Evolutionary conservation across 202 grass and related monocot species (phyloP).

Genomic region (Panicum virgatum): DNA sequence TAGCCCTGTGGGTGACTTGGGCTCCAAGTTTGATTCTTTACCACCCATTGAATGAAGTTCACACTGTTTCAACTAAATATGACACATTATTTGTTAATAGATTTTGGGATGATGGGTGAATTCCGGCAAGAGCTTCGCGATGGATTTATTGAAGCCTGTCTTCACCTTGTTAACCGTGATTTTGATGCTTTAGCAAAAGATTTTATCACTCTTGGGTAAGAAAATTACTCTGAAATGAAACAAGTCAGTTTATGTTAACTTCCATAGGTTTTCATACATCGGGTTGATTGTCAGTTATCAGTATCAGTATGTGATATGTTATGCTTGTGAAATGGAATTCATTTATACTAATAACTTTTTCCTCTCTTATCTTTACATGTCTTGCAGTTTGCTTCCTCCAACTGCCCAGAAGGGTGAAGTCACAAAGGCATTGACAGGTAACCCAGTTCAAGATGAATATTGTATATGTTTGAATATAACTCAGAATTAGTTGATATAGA

Average conservation of each 20-base stretch:
- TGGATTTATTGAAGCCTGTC: conserved; percentile 97
- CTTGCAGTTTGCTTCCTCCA: conserved; percentile 87
- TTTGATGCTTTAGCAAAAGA: conserved; percentile 99
- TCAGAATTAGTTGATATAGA: conserved; percentile 12
- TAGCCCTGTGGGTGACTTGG: conserved; percentile 23
- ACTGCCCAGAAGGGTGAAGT: conserved; percentile 94
- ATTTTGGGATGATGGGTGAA: conserved; percentile 99
- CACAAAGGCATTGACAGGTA: conserved; percentile 96
- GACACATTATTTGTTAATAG: conserved; percentile 50
- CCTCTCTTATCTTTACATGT: conserved; percentile 22
- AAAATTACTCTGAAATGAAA: conserved; percentile 10
- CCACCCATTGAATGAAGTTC: conserved; percentile 10
- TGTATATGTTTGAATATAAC: conserved; percentile 18
- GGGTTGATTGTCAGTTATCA: conserved; percentile 7
- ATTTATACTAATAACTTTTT: not conserved
- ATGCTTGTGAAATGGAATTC: conserved; percentile 13
- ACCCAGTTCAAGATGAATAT: conserved; percentile 24
- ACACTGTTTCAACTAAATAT: conserved; percentile 30
- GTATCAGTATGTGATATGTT: not conserved
- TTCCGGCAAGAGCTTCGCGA: conserved; percentile 92
- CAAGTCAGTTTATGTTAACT: not conserved
- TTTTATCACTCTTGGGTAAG: conserved; percentile 98
- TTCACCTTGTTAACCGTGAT: conserved; percentile 98
- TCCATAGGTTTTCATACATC: not conserved
- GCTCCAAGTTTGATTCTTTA: conserved; percentile 11